phyloP scores from a whole-genome alignment of 2,329 filamentous ascomycete genomes.

The Ramularia endophylla region DNA sequence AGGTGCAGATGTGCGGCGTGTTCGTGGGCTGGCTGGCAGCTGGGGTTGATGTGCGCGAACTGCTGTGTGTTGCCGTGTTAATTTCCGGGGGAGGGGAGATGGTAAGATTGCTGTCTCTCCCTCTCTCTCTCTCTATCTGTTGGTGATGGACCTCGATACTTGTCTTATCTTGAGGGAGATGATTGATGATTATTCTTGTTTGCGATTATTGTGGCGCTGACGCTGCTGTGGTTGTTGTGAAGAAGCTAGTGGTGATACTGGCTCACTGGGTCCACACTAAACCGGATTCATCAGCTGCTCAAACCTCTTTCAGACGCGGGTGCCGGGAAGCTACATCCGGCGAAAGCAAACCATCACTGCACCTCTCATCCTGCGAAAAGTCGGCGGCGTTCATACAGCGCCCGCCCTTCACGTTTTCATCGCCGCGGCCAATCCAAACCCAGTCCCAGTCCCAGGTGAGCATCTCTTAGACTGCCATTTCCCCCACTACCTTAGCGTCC shows the following conservation, averaged over 20 bases:
- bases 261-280: no score
- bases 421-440: constrained; percentile 12
- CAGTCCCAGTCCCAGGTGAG: no score
- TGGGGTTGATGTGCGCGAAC: constrained; percentile 13
- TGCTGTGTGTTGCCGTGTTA: constrained; percentile 14
- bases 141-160: no score
- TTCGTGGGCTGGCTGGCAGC: constrained; percentile 7
- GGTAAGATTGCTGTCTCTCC: no score
- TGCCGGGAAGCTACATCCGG: no score
- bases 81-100: no score
- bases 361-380: constrained; percentile 6
- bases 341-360: not conserved
- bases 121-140: no score
- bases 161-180: no score
- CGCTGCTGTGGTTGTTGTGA: no score
- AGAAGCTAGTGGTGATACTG: no score
- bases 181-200: no score
- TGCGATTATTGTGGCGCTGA: no score
- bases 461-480: not conserved
- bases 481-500: not conserved
- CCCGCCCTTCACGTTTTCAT: constrained; percentile 2
- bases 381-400: constrained; percentile 8
- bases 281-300: not conserved
- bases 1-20: not conserved
- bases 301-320: not conserved